Percentiles rank a stretch among this genome's conserved stretches.
These are phyloP conservation scores for Nicotiana otophora DNA, from an alignment of 257 asterid genomes.

Conservation along the genomic window DNA sequence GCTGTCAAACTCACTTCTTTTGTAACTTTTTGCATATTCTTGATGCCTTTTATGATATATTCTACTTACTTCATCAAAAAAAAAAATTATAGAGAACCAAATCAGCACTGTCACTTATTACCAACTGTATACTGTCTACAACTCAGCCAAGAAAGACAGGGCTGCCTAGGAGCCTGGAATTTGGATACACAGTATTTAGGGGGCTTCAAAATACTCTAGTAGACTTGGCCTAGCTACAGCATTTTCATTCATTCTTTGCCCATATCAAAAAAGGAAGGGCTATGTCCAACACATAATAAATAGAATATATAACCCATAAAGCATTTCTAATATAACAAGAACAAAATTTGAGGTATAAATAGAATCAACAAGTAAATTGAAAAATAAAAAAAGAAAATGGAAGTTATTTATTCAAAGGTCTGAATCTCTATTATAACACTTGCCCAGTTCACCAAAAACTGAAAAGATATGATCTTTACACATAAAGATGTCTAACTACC, in stretches of 20 bases:
- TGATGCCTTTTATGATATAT: too few species aligned
- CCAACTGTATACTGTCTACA: background rate
- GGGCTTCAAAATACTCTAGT: background rate
- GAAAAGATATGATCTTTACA: too few species aligned
- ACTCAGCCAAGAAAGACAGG: background rate
- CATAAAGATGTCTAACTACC: too few species aligned
- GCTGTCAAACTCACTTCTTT: too few species aligned
- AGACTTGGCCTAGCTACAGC: background rate
- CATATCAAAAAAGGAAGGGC: background rate
- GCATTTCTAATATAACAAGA: background rate
- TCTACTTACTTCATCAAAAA: too few species aligned
- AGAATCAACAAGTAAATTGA: background rate
- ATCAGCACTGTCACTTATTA: background rate
- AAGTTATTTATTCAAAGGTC: too few species aligned
- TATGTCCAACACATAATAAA: background rate
- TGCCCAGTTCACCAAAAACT: too few species aligned
- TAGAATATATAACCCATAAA: background rate
- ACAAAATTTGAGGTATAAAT: background rate
- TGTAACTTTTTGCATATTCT: too few species aligned
- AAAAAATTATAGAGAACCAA: too few species aligned
- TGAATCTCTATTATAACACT: too few species aligned
- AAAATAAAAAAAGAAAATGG: background rate
- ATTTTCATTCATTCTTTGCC: background rate
- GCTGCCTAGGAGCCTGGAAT: background rate
- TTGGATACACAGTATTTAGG: background rate